Percentiles rank a stretch among this genome's conserved stretches.
Evolutionary conservation across 2,329 filamentous ascomycete species (phyloP).

Genomic region (Exserohilum rostratum): DNA sequence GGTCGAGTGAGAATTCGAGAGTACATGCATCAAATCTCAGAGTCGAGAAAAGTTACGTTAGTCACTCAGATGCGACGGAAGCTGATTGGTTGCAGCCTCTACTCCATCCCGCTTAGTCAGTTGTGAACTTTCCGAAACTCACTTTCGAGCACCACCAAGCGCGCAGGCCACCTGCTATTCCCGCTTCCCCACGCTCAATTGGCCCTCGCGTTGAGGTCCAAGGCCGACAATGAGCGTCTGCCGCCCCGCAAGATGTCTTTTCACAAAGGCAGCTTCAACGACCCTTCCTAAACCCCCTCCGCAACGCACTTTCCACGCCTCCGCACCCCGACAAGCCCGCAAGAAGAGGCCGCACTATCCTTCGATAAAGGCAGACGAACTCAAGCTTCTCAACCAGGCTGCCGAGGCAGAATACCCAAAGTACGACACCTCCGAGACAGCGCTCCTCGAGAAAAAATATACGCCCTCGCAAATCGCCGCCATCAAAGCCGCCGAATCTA

Average conservation of each 20-base stretch:
- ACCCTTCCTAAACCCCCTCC: constrained; percentile 40
- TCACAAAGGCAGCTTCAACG: constrained; percentile 37
- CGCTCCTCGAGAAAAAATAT: constrained; percentile 68
- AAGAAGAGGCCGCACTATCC: constrained; percentile 50
- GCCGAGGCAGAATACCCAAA: constrained; percentile 57
- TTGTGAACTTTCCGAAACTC: constrained; percentile 31
- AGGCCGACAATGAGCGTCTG: constrained; percentile 50
- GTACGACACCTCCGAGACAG: constrained; percentile 62
- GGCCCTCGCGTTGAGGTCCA: constrained; percentile 18
- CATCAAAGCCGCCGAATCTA: constrained; percentile 78
- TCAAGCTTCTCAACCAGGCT: constrained; percentile 41
- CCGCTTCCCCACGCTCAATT: constrained; percentile 26
- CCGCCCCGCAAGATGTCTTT: constrained; percentile 51
- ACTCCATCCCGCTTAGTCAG: constrained; percentile 27
- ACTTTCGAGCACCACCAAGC: constrained; percentile 19
- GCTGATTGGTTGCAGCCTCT: constrained; percentile 33
- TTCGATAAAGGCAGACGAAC: constrained; percentile 53
- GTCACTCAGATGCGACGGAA: constrained; percentile 29
- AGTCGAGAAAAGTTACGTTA: constrained; percentile 31
- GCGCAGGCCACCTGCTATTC: constrained; percentile 12
- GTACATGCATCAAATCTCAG: constrained; percentile 27
- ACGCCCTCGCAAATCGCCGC: constrained; percentile 81
- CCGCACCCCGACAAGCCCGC: constrained; percentile 44
- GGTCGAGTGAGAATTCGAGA: constrained; percentile 29
- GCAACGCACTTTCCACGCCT: constrained; percentile 52